Conservation (phyloP, 176 grass and related monocot species). For the Avena atlantica region DNA sequence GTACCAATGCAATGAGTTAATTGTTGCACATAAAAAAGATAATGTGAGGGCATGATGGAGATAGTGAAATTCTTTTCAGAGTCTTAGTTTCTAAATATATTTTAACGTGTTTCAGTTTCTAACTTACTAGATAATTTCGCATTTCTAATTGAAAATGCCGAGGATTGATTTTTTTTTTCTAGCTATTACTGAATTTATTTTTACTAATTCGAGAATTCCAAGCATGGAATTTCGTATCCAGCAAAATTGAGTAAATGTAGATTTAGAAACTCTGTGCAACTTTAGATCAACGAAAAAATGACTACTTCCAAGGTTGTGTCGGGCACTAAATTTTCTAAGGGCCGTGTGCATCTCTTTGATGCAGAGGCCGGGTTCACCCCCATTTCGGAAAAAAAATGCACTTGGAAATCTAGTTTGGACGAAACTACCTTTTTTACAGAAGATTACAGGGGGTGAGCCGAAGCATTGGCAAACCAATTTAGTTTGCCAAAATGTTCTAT, state of each 20-base stretch:
- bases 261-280: neutral
- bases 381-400: too few relatives aligned
- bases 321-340: too few relatives aligned
- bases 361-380: too few relatives aligned
- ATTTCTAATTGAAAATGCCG: neutral
- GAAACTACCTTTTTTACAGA: too few relatives aligned
- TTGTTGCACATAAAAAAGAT: neutral
- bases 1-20: slow-evolving; percentile 22
- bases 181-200: neutral
- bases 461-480: too few relatives aligned
- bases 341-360: too few relatives aligned
- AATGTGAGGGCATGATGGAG: neutral
- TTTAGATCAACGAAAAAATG: neutral
- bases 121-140: neutral
- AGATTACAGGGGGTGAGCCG: too few relatives aligned
- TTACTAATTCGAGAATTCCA: neutral
- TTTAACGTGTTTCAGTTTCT: neutral
- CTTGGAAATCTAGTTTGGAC: too few relatives aligned
- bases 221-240: neutral
- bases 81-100: neutral
- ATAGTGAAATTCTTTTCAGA: neutral
- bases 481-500: too few relatives aligned
- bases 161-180: neutral
- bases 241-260: neutral
- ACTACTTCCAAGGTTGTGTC: neutral